Evolutionary conservation across 371 early-diverging fungal genomes (phyloP), one percentile per base, ranked within the genome.

Genomic region (Circinella minor): DNA sequence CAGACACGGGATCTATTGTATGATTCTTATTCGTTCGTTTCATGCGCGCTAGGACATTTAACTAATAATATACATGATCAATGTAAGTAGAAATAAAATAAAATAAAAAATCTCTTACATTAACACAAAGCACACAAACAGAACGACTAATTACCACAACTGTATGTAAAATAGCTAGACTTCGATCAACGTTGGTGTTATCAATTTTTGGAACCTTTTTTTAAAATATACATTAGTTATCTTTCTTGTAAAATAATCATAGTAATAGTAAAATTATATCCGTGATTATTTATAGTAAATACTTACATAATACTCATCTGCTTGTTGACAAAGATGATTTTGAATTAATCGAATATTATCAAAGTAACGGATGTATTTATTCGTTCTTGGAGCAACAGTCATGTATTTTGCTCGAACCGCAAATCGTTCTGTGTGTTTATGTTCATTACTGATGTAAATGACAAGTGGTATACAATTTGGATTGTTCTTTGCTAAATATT

Each of bases 351-450:
- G 74, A 37, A 81, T 81, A 27, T 81, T 81, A 34, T 80, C 72
- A 67, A 81, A 81, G 54, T 78, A 77, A 27, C 70, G 63, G 4
- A 81, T 74, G 55, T 81, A 81, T 67, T 79, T 81, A 70, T 81
- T 81, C 8, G 69, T 43, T 36, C 75, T 60, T 0, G 81, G 81
- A 27, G 77, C 80, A 9, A 81, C 70, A 11, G 81, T 81, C 81
- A 81, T 81, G 61, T 81, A 80, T 60, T 81, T 81, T 39, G 80
- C 81, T n/a, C 81, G 73, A 7, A 81, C 77, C 18, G 81, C 81
- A 59, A 81, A 81, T 36, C 81, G 54, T 55, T 81, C 81, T 3
- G 77, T 64, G 54, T 81, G 81, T 43, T 81, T 81, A 65, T 74
- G 73, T 79, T 79, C 43, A 39, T 43, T 9, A 14, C 8, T 17